These are phyloP conservation scores for Solanum dulcamara DNA, from an alignment of 257 asterid genomes.

Conservation along the genomic window DNA sequence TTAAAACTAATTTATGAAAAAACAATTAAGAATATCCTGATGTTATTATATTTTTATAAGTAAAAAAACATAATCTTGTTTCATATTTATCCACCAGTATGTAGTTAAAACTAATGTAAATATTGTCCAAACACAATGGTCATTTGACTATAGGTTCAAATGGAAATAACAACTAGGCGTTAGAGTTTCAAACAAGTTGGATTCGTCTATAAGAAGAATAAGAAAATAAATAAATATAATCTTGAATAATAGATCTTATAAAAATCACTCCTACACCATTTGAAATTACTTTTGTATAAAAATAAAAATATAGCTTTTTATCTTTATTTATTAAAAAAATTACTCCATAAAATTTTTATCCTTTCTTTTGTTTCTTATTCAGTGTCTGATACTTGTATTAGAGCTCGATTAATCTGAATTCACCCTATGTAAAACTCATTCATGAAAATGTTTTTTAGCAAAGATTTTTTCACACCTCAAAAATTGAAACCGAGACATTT, in stretches of 20 bases:
- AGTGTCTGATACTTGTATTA: accelerated
- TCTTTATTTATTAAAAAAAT: background rate
- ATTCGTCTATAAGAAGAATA: background rate
- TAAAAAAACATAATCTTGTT: too few relatives aligned
- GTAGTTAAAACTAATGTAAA: too few relatives aligned
- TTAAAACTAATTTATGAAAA: background rate
- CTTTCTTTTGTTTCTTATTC: background rate
- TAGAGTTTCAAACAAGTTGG: background rate
- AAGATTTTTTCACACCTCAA: too few relatives aligned
- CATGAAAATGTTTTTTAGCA: too few relatives aligned
- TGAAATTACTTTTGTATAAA: background rate
- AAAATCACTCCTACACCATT: background rate
- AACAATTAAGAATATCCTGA: background rate
- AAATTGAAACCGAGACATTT: too few relatives aligned
- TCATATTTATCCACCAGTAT: too few relatives aligned
- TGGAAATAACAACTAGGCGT: background rate
- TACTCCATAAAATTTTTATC: background rate
- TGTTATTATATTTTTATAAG: too few relatives aligned
- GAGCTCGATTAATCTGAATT: background rate
- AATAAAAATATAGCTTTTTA: background rate
- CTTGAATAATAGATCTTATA: background rate
- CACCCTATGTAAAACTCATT: too few relatives aligned
- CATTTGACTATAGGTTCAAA: too few relatives aligned
- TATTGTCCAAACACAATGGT: too few relatives aligned
- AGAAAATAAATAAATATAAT: background rate